Conservation (phyloP, 768 basidiomycete species). For the Galerina sulciceps region DNA sequence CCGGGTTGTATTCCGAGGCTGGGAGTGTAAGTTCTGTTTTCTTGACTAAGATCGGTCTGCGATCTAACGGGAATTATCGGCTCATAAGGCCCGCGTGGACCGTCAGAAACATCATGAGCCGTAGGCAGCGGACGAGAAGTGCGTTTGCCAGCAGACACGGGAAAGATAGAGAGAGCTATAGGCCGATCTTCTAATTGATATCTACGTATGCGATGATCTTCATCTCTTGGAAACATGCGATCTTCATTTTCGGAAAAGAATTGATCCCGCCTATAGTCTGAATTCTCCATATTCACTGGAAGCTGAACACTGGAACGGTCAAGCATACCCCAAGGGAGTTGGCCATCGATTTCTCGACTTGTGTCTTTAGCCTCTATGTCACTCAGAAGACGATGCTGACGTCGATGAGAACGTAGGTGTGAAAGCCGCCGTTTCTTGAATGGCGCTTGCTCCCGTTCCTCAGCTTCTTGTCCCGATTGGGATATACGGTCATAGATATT, state of each 20-base stretch:
- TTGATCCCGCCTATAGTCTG: slow-evolving; percentile 11
- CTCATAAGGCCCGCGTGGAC: background rate
- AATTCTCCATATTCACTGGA: background rate
- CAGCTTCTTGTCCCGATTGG: slow-evolving; percentile 38
- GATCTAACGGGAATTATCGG: background rate
- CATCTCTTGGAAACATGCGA: background rate
- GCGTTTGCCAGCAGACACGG: background rate
- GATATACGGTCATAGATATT: slow-evolving; percentile 56
- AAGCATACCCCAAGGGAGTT: slow-evolving; percentile 29
- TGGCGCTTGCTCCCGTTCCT: slow-evolving; percentile 24
- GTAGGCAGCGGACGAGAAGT: background rate
- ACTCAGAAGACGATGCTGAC: slow-evolving; percentile 14
- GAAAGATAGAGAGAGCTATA: background rate
- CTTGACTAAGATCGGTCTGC: background rate
- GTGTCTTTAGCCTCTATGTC: slow-evolving; percentile 4
- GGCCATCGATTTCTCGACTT: slow-evolving; percentile 22
- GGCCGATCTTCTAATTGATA: background rate
- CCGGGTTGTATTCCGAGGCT: background rate
- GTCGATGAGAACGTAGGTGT: slow-evolving; percentile 16
- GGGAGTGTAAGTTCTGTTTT: background rate
- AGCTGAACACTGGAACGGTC: slow-evolving; percentile 12
- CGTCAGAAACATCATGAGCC: too few relatives aligned
- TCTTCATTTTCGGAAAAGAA: background rate
- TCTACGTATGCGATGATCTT: background rate
- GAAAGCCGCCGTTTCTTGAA: slow-evolving; percentile 14